These are phyloP conservation scores for Crataegus laevigata DNA, from an alignment of 306 rosid genomes.

Conservation along the genomic window DNA sequence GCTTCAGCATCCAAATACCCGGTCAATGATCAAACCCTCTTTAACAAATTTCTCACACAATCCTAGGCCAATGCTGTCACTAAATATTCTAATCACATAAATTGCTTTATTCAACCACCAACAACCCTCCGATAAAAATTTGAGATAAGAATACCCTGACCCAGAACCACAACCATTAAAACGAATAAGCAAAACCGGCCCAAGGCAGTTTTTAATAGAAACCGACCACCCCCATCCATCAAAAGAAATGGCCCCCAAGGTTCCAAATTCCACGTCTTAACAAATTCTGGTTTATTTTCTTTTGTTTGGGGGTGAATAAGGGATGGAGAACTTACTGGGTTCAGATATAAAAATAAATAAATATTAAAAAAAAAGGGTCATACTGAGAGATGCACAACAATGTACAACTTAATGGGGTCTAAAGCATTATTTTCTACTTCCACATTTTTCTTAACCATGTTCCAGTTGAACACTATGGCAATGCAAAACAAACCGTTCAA, in stretches of 20 bases:
- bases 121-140: neutral
- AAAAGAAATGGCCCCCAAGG: no score
- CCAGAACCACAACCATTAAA: neutral
- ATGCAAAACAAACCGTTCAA: neutral
- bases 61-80: neutral
- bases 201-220: neutral
- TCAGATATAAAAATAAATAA: neutral
- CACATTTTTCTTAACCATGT: neutral
- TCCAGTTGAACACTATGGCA: neutral
- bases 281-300: no score
- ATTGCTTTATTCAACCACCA: neutral
- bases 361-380: neutral
- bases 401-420: neutral
- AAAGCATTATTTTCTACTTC: neutral
- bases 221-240: neutral
- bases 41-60: neutral
- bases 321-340: neutral
- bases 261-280: no score
- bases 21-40: neutral
- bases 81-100: neutral
- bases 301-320: no score
- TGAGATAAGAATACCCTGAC: neutral
- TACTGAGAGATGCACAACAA: neutral
- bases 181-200: neutral
- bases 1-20: neutral